phyloP scores from a whole-genome alignment of 78 protist species.

The Dictyostelium purpureum region DNA sequence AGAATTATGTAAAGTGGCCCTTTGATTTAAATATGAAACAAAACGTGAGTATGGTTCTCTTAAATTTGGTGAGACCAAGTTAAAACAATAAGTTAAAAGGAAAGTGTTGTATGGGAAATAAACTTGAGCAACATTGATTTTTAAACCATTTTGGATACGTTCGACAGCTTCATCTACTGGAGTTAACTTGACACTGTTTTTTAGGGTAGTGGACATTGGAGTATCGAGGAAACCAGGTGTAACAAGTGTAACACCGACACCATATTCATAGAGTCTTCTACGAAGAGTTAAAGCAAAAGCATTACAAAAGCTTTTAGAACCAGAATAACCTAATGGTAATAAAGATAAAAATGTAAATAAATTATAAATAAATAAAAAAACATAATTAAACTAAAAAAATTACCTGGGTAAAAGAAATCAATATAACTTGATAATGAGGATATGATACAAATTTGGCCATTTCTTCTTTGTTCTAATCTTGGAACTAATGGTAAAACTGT shows the following conservation, averaged over 20 bases:
- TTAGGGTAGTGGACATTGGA: constrained; percentile 5
- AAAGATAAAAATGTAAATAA: too few relatives aligned
- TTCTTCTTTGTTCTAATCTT: neutral
- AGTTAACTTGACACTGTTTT: neutral
- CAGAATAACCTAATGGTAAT: too few relatives aligned
- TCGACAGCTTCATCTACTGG: neutral
- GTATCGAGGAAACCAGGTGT: constrained; percentile 20
- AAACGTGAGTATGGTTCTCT: too few relatives aligned
- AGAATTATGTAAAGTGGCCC: too few relatives aligned
- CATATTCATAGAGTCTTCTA: neutral
- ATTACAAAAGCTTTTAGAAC: neutral
- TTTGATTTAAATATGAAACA: too few relatives aligned
- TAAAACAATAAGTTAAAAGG: neutral
- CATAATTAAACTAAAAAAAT: too few relatives aligned
- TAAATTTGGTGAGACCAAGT: constrained; percentile 21
- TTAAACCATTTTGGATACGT: neutral
- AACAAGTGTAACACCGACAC: constrained; percentile 32
- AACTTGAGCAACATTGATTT: neutral
- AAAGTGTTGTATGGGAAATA: neutral
- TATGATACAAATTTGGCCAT: constrained; percentile 6
- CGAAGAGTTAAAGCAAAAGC: constrained; percentile 2
- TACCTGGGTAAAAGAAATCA: neutral
- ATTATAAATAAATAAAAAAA: too few relatives aligned
- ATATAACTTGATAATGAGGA: neutral
- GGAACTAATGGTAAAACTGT: constrained; percentile 17